These are phyloP conservation scores for Harringtonia lauricola DNA, from an alignment of 2,329 filamentous ascomycete species.

Conservation along the genomic window DNA sequence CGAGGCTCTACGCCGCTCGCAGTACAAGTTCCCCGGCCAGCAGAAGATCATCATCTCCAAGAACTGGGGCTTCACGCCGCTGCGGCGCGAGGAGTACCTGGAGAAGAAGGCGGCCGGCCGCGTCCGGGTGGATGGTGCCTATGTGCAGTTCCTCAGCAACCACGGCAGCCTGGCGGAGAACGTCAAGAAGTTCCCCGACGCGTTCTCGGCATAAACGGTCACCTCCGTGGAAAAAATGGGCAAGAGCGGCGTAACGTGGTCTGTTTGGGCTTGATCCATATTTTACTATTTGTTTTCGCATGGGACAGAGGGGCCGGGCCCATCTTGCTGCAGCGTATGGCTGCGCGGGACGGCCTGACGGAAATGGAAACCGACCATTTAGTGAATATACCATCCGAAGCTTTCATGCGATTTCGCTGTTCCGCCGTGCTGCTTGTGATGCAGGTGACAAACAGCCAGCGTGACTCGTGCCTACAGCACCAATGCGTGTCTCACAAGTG, in stretches of 20 bases:
- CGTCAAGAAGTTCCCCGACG: slow-evolving; percentile 89
- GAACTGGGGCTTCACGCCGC: slow-evolving; percentile 99
- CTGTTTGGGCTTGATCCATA: slow-evolving; percentile 13
- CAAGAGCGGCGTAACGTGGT: slow-evolving; percentile 16
- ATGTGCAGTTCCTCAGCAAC: slow-evolving; percentile 98
- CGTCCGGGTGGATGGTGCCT: slow-evolving; percentile 96
- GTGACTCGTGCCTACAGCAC: too few relatives aligned
- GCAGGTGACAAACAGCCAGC: too few relatives aligned
- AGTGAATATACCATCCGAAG: too few relatives aligned
- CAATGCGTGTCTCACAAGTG: too few relatives aligned
- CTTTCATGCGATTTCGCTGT: too few relatives aligned
- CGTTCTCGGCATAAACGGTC: slow-evolving; percentile 53
- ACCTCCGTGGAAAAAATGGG: slow-evolving; percentile 12
- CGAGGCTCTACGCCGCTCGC: slow-evolving; percentile 96
- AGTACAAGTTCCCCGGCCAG: slow-evolving; percentile 99
- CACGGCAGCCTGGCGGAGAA: slow-evolving; percentile 78
- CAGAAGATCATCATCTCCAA: slow-evolving; percentile 99
- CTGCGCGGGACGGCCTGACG: too few relatives aligned
- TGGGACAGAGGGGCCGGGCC: not conserved
- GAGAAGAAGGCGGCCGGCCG: slow-evolving; percentile 87
- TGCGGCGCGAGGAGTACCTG: slow-evolving; percentile 95
- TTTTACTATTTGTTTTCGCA: slow-evolving; percentile 14
- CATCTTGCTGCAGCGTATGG: too few relatives aligned
- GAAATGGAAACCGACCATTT: too few relatives aligned
- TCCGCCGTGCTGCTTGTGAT: too few relatives aligned